Evolutionary conservation across 176 grass and related monocot genomes (phyloP).

Genomic region (Zizania latifolia): DNA sequence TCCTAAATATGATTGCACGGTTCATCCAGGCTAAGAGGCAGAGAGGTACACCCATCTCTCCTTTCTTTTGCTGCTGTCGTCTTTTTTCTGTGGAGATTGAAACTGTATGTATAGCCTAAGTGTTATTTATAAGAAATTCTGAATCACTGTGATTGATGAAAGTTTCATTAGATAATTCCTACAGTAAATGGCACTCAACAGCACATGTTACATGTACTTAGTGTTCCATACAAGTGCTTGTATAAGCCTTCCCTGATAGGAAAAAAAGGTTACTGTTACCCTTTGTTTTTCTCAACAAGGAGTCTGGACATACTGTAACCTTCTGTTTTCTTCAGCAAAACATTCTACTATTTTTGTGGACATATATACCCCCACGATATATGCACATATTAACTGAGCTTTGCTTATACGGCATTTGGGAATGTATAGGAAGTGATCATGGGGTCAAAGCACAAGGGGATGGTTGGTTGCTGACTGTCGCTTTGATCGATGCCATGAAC

Average conservation of each 20-base stretch:
- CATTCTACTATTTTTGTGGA: not conserved
- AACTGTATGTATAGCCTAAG: not conserved
- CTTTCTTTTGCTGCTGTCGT: not conserved
- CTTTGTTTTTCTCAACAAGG: constrained; percentile 11
- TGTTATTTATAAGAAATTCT: constrained; percentile 20
- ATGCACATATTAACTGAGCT: not conserved
- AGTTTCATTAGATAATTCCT: not conserved
- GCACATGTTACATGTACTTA: not conserved
- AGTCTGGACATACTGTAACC: not conserved
- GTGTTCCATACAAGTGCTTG: not conserved
- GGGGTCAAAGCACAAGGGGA: constrained; percentile 79
- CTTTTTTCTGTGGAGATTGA: not conserved
- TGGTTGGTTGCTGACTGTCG: constrained; percentile 89
- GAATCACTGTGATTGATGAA: not conserved
- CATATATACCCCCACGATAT: not conserved
- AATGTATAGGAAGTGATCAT: constrained; percentile 63
- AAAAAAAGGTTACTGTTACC: not conserved
- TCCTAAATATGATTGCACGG: constrained; percentile 67
- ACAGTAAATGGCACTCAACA: not conserved
- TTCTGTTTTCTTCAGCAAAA: constrained; percentile 12
- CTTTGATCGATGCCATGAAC: constrained; percentile 70
- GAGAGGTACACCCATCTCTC: constrained; percentile 55
- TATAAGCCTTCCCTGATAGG: not conserved
- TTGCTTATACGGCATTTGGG: constrained; percentile 7
- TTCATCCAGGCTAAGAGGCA: constrained; percentile 74